Evolutionary conservation across 345 rosid species (phyloP).

Genomic region (Camelina laxa): DNA sequence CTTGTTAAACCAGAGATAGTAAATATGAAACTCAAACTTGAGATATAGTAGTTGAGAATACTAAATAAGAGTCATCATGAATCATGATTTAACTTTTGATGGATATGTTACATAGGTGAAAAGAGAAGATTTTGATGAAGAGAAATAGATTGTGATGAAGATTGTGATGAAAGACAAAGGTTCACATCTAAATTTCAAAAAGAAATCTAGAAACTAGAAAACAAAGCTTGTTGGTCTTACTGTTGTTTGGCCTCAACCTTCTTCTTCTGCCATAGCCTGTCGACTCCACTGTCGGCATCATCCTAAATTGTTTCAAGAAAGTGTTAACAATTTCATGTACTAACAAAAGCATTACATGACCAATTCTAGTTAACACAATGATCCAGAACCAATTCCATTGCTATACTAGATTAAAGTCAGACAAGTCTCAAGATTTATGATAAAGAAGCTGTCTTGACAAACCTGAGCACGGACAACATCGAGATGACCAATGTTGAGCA

Average conservation of each 20-base stretch:
- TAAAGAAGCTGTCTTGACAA: neutral
- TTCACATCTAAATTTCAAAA: neutral
- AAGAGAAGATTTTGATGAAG: too few relatives aligned
- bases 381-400: neutral
- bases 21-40: too few relatives aligned
- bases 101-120: too few relatives aligned
- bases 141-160: neutral
- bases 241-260: conserved; percentile 33
- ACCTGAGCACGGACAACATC: conserved; percentile 74
- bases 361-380: neutral
- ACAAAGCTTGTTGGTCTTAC: conserved; percentile 27
- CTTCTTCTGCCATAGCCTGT: conserved; percentile 62
- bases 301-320: conserved; percentile 44
- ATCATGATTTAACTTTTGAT: too few relatives aligned
- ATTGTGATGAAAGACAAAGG: neutral
- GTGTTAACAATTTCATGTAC: neutral
- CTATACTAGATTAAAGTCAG: too few relatives aligned
- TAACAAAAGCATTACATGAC: neutral
- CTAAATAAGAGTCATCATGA: too few relatives aligned
- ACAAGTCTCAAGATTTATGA: neutral
- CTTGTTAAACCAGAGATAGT: too few relatives aligned
- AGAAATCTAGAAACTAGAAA: conserved; percentile 20
- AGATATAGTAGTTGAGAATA: too few relatives aligned
- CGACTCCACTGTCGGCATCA: conserved; percentile 68
- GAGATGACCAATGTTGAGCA: too few relatives aligned